Evolutionary conservation across 768 basidiomycete genomes (phyloP), one percentile per base, ranked within the genome.

Genomic region (Agaricus sinodeliciosus): DNA sequence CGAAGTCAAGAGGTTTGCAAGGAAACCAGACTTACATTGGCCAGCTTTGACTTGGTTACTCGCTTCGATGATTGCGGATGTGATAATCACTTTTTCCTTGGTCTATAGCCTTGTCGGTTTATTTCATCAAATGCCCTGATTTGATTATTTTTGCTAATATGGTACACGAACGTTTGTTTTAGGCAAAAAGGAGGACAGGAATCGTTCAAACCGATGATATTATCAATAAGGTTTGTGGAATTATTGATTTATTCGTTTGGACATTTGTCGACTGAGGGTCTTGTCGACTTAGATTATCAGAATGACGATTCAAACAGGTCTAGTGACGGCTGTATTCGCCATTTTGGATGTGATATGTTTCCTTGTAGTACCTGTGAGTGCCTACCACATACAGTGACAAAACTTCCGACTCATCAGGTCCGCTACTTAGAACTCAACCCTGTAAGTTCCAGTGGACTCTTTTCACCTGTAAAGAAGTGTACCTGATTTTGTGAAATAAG

Each of bases 41-140:
- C 62, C 71, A 0, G 69, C 69, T 1, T 62, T 72, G 16, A 52
- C 65, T 0, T 81, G 80, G 79, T 71, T 81, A 27, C 58, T 70
- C 15, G 60, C 72, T 0, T 69, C 76, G 11, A 73, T 72, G 4
- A 62, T 69, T 9, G 70, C 72, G 9, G 81, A 81, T 59, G 57
- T 74, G 7, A 56, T 78, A 9, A 81, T 82, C 45, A 74, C 80
- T 0, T 50, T 60, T 0, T 56, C 69, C 1, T 66, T 81, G 5
- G 72, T 73, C 6, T 58, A 65, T 44, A 71, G 67, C 35, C 60
- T 81, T 63, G 79, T 77, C 55, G 18, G 71, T 45, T 60, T 28
- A 16, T 43, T 22, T 18, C 44, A 15, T 47, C 22, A 3, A 31
- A 11, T 22, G 12, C n/a, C 13, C 27, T 27, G 8, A 6, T 48